Evolutionary conservation across 768 basidiomycete genomes (phyloP).

Genomic region (Imleria badia): DNA sequence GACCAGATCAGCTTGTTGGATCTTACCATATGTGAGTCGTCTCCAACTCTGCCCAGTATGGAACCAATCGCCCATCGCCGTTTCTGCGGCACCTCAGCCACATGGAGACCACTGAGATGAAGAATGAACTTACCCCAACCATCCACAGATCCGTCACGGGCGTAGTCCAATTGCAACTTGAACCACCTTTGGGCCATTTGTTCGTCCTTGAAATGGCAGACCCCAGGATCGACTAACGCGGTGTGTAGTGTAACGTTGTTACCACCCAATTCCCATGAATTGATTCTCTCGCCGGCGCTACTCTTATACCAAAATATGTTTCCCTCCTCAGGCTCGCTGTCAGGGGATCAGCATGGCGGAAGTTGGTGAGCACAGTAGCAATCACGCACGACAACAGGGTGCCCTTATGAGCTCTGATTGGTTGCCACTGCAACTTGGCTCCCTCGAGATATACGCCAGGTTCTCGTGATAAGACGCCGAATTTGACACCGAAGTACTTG

Average conservation of each 20-base stretch:
- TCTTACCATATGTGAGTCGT: not conserved
- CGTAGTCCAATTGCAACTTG: not conserved
- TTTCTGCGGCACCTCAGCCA: not conserved
- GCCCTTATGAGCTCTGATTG: not conserved
- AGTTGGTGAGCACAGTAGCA: no score
- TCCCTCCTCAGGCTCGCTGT: not conserved
- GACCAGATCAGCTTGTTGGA: not conserved
- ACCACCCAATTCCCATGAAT: slow-evolving; percentile 2
- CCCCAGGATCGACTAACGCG: not conserved
- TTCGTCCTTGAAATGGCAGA: not conserved
- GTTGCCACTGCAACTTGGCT: not conserved
- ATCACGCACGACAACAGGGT: not conserved
- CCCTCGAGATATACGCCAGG: slow-evolving; percentile 1
- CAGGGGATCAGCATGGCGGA: not conserved
- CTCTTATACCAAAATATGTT: not conserved
- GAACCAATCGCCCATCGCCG: not conserved
- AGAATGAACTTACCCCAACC: not conserved
- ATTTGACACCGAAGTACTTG: slow-evolving; percentile 2
- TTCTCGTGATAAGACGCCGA: not conserved
- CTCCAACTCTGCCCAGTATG: slow-evolving; percentile 2
- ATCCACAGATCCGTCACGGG: not conserved
- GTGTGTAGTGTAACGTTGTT: not conserved
- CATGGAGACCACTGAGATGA: not conserved
- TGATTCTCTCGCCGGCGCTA: not conserved
- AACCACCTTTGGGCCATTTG: slow-evolving; percentile 5